Conservation (phyloP, 2,329 filamentous ascomycete species). For the Trichoderma sp. region DNA sequence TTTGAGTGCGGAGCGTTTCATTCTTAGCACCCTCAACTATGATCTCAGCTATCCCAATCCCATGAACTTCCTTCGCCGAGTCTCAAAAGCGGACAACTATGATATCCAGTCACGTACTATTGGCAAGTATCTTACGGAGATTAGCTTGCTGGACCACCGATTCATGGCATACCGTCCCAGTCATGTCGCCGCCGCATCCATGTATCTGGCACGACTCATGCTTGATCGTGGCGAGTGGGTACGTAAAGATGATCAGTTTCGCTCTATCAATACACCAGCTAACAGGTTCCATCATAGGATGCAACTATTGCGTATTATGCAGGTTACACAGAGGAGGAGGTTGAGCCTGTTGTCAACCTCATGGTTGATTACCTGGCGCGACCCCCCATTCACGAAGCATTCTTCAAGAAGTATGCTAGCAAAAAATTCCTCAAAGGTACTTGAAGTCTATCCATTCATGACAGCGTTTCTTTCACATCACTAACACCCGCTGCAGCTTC, state of each 20-base stretch:
- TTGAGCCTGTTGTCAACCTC: conserved; percentile 84
- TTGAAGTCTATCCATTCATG: conserved; percentile 28
- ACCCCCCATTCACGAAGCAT: conserved; percentile 89
- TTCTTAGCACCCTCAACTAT: conserved; percentile 87
- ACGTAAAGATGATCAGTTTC: conserved; percentile 36
- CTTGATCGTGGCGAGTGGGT: conserved; percentile 90
- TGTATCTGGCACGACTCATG: conserved; percentile 91
- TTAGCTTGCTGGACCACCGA: conserved; percentile 89
- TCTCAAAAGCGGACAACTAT: conserved; percentile 99
- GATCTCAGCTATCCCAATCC: conserved; percentile 98
- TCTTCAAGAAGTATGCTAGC: conserved; percentile 99
- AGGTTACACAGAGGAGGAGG: conserved; percentile 89
- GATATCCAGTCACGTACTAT: conserved; percentile 96
- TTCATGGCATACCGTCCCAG: conserved; percentile 89
- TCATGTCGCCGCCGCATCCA: conserved; percentile 84
- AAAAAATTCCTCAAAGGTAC: conserved; percentile 98
- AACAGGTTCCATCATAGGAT: conserved; percentile 52
- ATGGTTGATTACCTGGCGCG: conserved; percentile 96
- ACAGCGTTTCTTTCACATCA: background rate
- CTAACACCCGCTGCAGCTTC: conserved; percentile 58
- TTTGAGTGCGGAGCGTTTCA: conserved; percentile 91
- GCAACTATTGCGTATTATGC: conserved; percentile 84
- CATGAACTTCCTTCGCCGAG: conserved; percentile 98
- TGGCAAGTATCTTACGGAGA: conserved; percentile 97
- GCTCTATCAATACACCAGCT: background rate